Conservation (phyloP, 805 yeast species). For the Danielozyma ontarioensis region DNA sequence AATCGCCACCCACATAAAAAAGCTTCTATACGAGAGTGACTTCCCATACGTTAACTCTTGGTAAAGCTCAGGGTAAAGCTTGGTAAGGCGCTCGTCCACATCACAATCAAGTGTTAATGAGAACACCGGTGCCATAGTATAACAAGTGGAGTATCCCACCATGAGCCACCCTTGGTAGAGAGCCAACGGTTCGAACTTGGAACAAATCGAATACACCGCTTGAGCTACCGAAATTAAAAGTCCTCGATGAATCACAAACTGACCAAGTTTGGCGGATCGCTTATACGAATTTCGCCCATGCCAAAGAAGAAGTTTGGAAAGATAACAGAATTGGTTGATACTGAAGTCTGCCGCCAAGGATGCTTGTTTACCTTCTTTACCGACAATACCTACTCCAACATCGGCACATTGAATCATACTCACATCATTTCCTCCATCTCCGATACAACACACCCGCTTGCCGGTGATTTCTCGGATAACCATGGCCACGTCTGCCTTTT, state of each 20-base stretch:
- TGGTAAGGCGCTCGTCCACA: slow-evolving; percentile 82
- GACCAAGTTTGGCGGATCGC: slow-evolving; percentile 90
- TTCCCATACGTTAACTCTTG: slow-evolving; percentile 86
- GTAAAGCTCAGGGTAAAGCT: slow-evolving; percentile 89
- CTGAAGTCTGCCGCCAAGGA: slow-evolving; percentile 96
- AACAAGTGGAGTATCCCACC: slow-evolving; percentile 97
- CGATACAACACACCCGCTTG: slow-evolving; percentile 93
- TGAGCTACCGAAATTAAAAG: slow-evolving; percentile 90
- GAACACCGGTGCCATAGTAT: slow-evolving; percentile 98
- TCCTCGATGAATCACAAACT: slow-evolving; percentile 96
- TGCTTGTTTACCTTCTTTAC: slow-evolving; percentile 97
- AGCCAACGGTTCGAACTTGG: slow-evolving; percentile 89
- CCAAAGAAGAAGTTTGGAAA: slow-evolving; percentile 87
- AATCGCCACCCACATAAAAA: slow-evolving; percentile 85
- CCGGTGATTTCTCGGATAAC: slow-evolving; percentile 75
- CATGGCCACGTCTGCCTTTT: slow-evolving; percentile 90
- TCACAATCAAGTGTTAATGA: slow-evolving; percentile 88
- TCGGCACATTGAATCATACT: slow-evolving; percentile 99
- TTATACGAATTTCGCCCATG: slow-evolving; percentile 98
- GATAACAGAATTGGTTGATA: slow-evolving; percentile 82
- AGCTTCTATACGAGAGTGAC: slow-evolving; percentile 79
- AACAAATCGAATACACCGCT: slow-evolving; percentile 83
- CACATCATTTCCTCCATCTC: slow-evolving; percentile 99
- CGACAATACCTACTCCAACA: slow-evolving; percentile 98
- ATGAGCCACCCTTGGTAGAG: slow-evolving; percentile 93